These are phyloP conservation scores for Zygosaccharomyces sapae DNA, from an alignment of 1,139 yeast genomes.

Conservation along the genomic window DNA sequence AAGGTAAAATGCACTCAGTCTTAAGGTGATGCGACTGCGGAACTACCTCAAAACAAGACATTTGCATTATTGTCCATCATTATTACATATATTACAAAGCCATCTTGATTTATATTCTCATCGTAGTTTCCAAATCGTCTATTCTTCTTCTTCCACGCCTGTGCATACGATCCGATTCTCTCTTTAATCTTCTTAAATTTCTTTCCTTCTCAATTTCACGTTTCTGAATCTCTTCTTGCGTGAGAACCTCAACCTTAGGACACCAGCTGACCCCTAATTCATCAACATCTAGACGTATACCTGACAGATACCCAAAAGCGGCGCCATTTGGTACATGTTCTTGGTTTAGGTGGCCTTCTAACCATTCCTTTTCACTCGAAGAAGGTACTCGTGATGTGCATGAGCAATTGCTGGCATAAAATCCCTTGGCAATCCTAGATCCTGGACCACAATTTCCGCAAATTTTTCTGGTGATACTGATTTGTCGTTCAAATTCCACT, in stretches of 20 bases:
- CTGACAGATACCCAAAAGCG: constrained; percentile 57
- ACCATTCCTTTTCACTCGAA: constrained; percentile 73
- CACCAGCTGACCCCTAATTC: constrained; percentile 76
- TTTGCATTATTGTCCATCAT: background rate
- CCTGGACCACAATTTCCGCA: constrained; percentile 77
- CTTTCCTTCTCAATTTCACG: constrained; percentile 94
- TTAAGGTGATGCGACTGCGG: too few relatives aligned
- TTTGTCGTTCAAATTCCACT: constrained; percentile 69
- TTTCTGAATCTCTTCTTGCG: constrained; percentile 91
- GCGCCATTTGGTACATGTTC: constrained; percentile 53
- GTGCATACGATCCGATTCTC: constrained; percentile 62
- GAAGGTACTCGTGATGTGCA: constrained; percentile 73
- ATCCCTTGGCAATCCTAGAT: constrained; percentile 78
- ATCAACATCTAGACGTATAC: constrained; percentile 59
- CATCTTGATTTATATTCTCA: constrained; percentile 19
- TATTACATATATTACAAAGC: background rate
- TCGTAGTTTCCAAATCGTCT: constrained; percentile 50
- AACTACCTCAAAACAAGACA: too few relatives aligned
- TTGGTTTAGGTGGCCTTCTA: constrained; percentile 72
- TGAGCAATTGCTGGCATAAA: constrained; percentile 89
- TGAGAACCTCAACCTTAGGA: constrained; percentile 78
- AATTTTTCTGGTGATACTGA: constrained; percentile 74
- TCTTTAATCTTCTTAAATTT: constrained; percentile 81
- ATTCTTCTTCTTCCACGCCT: constrained; percentile 52
- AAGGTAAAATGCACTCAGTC: too few relatives aligned